These are phyloP conservation scores for Salix suchowensis DNA, from an alignment of 345 rosid genomes.

Conservation along the genomic window DNA sequence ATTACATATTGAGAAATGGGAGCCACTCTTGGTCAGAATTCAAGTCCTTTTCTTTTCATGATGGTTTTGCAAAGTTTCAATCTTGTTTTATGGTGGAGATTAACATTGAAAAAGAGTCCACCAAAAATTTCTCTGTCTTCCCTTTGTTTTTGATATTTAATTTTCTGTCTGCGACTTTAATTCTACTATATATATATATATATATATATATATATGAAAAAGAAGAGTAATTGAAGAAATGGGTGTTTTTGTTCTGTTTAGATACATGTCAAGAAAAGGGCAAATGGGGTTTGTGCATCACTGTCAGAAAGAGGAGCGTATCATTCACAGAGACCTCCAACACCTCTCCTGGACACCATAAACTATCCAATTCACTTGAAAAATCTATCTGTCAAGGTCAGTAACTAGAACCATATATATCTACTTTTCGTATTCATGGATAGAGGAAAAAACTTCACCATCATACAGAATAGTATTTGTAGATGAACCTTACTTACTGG, in stretches of 20 bases:
- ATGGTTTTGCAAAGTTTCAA: background rate
- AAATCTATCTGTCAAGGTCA: constrained; percentile 76
- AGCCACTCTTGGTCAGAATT: constrained; percentile 7
- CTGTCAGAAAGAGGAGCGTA: constrained; percentile 72
- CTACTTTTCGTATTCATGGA: background rate
- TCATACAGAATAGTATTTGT: background rate
- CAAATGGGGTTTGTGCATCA: constrained; percentile 55
- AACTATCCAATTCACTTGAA: constrained; percentile 96
- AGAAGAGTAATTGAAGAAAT: constrained; percentile 13
- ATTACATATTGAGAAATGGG: background rate
- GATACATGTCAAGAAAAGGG: constrained; percentile 50
- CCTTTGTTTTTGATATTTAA: background rate
- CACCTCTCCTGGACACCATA: constrained; percentile 89
- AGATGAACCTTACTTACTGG: background rate
- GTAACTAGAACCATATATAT: background rate
- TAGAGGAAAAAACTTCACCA: background rate
- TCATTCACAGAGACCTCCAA: constrained; percentile 69
- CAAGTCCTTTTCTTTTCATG: background rate
- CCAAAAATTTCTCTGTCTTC: background rate
- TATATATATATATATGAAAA: background rate
- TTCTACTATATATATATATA: background rate
- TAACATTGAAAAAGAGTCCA: background rate
- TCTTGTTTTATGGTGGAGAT: background rate
- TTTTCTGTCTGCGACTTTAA: constrained; percentile 8
- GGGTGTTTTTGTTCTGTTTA: constrained; percentile 26